These are phyloP conservation scores for Xylaria grammica DNA, from an alignment of 495 filamentous ascomycete genomes.

Conservation along the genomic window DNA sequence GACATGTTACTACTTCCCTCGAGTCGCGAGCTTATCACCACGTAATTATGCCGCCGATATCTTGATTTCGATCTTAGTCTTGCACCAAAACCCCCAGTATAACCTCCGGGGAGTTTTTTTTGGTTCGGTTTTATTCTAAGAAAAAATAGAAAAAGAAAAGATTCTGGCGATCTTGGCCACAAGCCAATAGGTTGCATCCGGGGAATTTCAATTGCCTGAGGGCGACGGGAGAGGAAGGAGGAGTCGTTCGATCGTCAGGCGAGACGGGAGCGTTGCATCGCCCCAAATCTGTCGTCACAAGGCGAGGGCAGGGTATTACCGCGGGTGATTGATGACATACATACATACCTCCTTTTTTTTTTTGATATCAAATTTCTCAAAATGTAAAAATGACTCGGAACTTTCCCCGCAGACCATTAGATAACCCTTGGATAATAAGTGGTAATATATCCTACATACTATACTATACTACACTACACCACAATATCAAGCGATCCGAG, in stretches of 20 bases:
- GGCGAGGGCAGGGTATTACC: slow-evolving; percentile 18
- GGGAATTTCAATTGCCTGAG: slow-evolving; percentile 13
- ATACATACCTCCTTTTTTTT: neutral
- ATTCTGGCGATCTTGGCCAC: neutral
- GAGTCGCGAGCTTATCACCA: too few relatives aligned
- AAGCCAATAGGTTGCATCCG: slow-evolving; percentile 10
- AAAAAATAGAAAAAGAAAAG: neutral
- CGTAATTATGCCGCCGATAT: too few relatives aligned
- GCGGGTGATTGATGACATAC: slow-evolving; percentile 17
- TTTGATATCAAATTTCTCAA: neutral
- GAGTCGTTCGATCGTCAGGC: slow-evolving; percentile 6
- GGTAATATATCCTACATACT: neutral
- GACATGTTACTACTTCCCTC: too few relatives aligned
- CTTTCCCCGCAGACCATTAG: neutral
- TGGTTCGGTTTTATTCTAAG: neutral
- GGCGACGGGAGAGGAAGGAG: slow-evolving; percentile 17
- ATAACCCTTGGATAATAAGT: neutral
- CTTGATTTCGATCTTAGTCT: too few relatives aligned
- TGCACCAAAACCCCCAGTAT: neutral
- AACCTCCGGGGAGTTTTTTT: slow-evolving; percentile 1
- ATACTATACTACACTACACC: too few relatives aligned
- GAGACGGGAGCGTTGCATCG: slow-evolving; percentile 17
- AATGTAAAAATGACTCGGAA: neutral
- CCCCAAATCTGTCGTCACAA: slow-evolving; percentile 6
- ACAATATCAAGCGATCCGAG: slow-evolving; percentile 4